phyloP scores from a whole-genome alignment of 768 basidiomycete species.

The Pleurotus tuoliensis region DNA sequence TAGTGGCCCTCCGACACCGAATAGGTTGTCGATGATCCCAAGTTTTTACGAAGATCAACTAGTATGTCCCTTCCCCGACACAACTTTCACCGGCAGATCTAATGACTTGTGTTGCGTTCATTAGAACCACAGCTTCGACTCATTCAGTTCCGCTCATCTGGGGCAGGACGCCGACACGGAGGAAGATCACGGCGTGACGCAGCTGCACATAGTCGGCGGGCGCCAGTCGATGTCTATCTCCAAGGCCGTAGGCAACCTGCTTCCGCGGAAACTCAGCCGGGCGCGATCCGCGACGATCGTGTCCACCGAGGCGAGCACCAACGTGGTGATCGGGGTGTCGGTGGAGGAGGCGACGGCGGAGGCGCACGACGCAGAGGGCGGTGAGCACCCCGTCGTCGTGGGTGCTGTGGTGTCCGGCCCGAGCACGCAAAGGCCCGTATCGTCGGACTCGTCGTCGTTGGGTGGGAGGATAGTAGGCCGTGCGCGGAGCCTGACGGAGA shows the following conservation, averaged over 20 bases:
- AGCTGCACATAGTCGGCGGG: background rate
- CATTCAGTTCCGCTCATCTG: conserved; percentile 3
- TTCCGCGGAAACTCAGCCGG: conserved; percentile 7
- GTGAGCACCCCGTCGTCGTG: background rate
- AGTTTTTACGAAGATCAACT: conserved; percentile 3
- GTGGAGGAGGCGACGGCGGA: conserved; percentile 7
- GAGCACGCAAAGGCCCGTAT: background rate
- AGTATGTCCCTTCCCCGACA: background rate
- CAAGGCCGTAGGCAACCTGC: conserved; percentile 7
- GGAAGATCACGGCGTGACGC: conserved; percentile 4
- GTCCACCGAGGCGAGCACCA: background rate
- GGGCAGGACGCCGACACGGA: background rate
- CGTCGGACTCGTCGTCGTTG: background rate
- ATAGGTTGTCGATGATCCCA: background rate
- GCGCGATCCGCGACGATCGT: background rate
- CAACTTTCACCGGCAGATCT: background rate
- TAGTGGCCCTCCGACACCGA: conserved; percentile 1
- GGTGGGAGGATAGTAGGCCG: background rate
- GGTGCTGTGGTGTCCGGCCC: conserved; percentile 3
- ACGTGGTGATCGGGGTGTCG: conserved; percentile 8
- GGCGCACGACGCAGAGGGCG: background rate
- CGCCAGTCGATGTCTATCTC: background rate
- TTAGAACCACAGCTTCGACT: conserved; percentile 4
- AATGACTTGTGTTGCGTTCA: background rate
- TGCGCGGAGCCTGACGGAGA: conserved; percentile 7